Conservation (phyloP, 1,284 basidiomycete species). For the Clitocybe nebularis region DNA sequence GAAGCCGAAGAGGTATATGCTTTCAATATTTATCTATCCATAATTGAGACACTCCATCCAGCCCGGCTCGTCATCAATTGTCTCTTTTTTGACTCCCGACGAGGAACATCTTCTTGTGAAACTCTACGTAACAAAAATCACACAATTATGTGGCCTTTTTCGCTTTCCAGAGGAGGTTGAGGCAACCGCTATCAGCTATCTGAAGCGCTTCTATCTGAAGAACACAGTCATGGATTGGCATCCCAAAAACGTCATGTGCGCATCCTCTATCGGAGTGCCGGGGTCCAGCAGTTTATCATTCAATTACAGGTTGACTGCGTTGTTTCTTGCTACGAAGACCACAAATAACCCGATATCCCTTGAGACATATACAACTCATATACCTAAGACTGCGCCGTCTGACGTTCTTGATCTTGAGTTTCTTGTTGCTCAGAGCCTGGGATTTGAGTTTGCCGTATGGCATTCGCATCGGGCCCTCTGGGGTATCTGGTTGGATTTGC, state of each 20-base stretch:
- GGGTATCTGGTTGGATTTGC: slow-evolving; percentile 88
- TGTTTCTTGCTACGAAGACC: slow-evolving; percentile 96
- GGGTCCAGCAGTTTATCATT: slow-evolving; percentile 2
- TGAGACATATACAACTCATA: slow-evolving; percentile 76
- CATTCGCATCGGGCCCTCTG: slow-evolving; percentile 87
- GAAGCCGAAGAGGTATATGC: slow-evolving; percentile 73
- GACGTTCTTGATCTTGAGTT: slow-evolving; percentile 95
- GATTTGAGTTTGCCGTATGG: slow-evolving; percentile 92
- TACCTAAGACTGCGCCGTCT: slow-evolving; percentile 73
- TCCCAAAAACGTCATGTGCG: slow-evolving; percentile 96
- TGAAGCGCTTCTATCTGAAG: slow-evolving; percentile 96
- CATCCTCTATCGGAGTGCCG: slow-evolving; percentile 11
- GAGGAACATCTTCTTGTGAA: slow-evolving; percentile 90
- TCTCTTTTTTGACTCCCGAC: slow-evolving; percentile 72
- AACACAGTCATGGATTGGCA: slow-evolving; percentile 99
- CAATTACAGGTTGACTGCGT: slow-evolving; percentile 78
- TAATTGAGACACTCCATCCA: slow-evolving; percentile 23
- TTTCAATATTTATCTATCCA: slow-evolving; percentile 5
- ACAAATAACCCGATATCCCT: slow-evolving; percentile 91
- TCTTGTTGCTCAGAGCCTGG: slow-evolving; percentile 87
- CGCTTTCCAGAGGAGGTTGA: slow-evolving; percentile 90
- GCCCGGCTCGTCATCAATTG: slow-evolving; percentile 64
- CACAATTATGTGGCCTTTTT: slow-evolving; percentile 81
- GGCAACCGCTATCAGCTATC: slow-evolving; percentile 86
- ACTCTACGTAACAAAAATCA: slow-evolving; percentile 86